Percentiles rank a stretch among this genome's conserved stretches.
phyloP scores from a whole-genome alignment of 2,329 filamentous ascomycete species.

The Fusarium scirpi region DNA sequence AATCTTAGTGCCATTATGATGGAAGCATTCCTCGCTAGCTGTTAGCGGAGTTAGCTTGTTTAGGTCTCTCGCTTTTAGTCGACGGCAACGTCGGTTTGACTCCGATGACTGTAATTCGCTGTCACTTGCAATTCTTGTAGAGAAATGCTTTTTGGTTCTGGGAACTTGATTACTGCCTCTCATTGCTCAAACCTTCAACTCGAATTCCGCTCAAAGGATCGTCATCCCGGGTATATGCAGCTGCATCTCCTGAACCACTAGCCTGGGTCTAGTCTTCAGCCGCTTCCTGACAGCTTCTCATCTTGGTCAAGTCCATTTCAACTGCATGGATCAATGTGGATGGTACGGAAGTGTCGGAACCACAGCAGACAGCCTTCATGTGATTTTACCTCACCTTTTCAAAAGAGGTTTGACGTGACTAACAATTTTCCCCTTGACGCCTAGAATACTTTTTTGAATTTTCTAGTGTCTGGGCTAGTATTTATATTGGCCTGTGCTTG shows the following conservation, averaged over 20 bases:
- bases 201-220: background rate
- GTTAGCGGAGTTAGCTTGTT: background rate
- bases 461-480: background rate
- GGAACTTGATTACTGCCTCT: too few species aligned
- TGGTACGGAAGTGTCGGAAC: background rate
- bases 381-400: background rate
- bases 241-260: background rate
- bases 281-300: conserved; percentile 2
- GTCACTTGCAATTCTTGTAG: background rate
- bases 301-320: conserved; percentile 5
- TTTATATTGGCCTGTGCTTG: background rate
- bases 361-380: background rate
- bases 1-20: background rate
- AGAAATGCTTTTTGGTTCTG: background rate
- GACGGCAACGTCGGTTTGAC: background rate
- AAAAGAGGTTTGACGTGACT: background rate
- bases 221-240: background rate
- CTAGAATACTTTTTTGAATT: background rate
- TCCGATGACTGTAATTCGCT: background rate
- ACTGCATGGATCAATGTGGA: background rate
- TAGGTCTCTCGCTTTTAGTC: conserved; percentile 1
- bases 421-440: background rate
- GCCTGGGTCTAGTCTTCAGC: background rate
- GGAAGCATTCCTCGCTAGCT: background rate
- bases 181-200: background rate